Evolutionary conservation across 176 grass and related monocot genomes (phyloP).

Genomic region (Lolium multiflorum): DNA sequence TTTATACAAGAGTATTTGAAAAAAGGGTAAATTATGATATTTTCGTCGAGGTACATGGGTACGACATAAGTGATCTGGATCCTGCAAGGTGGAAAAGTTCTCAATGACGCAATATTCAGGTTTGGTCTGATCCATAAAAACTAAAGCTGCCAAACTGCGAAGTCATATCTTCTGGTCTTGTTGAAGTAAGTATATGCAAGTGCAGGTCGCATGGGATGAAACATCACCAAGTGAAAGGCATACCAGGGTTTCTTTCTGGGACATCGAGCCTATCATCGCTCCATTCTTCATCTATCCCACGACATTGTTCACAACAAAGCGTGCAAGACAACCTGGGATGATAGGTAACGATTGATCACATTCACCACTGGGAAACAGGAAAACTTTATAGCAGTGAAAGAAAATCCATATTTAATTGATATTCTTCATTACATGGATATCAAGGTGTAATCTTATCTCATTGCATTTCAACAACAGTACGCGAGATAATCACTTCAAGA

Average conservation of each 20-base stretch:
- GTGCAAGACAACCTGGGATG: conserved; percentile 64
- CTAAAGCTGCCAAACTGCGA: conserved; percentile 23
- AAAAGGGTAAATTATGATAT: conserved; percentile 26
- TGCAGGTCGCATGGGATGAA: conserved; percentile 90
- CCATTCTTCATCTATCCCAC: conserved; percentile 76
- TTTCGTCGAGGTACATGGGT: conserved; percentile 72
- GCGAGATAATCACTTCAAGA: too few relatives aligned
- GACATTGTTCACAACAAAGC: conserved; percentile 65
- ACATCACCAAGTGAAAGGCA: conserved; percentile 64
- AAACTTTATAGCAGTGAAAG: too few relatives aligned
- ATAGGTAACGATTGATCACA: conserved; percentile 46
- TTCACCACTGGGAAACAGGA: too few relatives aligned
- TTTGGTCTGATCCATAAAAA: conserved; percentile 49
- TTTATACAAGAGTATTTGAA: conserved; percentile 27
- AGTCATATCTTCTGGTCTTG: conserved; percentile 34
- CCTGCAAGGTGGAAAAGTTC: conserved; percentile 78
- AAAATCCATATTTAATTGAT: too few relatives aligned
- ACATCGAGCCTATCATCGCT: conserved; percentile 69
- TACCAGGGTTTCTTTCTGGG: conserved; percentile 79
- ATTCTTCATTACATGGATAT: too few relatives aligned
- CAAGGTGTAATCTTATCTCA: too few relatives aligned
- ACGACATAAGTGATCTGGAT: conserved; percentile 78
- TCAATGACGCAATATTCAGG: conserved; percentile 79
- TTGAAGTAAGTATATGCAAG: conserved; percentile 29
- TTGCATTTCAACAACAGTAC: too few relatives aligned